Conservation (phyloP, 148 eudicot species). For the Rhododendron henanense region DNA sequence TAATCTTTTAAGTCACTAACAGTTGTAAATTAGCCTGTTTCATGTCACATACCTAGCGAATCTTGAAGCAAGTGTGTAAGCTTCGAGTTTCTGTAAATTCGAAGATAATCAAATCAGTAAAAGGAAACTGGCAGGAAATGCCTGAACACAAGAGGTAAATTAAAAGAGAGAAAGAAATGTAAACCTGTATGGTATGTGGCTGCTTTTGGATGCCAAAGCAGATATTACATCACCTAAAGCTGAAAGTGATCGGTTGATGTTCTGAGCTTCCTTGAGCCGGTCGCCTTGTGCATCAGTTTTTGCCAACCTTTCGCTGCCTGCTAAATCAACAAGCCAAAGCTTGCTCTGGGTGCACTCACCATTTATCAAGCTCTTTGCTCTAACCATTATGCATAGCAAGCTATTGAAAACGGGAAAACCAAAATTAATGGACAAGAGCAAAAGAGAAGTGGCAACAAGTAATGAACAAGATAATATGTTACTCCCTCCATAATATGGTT, state of each 20-base stretch:
- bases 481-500: background rate
- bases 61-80: constrained; percentile 87
- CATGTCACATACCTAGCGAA: constrained; percentile 58
- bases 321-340: constrained; percentile 77
- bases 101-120: constrained; percentile 7
- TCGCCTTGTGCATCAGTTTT: constrained; percentile 71
- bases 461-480: background rate
- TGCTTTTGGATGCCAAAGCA: constrained; percentile 64
- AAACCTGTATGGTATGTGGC: constrained; percentile 76
- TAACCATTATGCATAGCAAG: constrained; percentile 52
- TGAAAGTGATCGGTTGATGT: constrained; percentile 69
- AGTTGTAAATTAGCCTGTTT: background rate
- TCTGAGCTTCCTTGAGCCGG: constrained; percentile 74
- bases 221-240: constrained; percentile 81
- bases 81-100: constrained; percentile 75
- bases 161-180: background rate
- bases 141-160: background rate
- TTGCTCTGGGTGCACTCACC: constrained; percentile 64
- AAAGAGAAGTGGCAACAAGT: background rate
- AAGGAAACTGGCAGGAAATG: constrained; percentile 5
- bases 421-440: background rate
- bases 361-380: constrained; percentile 52
- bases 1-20: background rate
- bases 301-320: constrained; percentile 77
- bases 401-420: constrained; percentile 22